Evolutionary conservation across 352 stramenopile genomes (phyloP), one percentile per base, ranked within the genome.

Genomic region (Phytophthora meadii): DNA sequence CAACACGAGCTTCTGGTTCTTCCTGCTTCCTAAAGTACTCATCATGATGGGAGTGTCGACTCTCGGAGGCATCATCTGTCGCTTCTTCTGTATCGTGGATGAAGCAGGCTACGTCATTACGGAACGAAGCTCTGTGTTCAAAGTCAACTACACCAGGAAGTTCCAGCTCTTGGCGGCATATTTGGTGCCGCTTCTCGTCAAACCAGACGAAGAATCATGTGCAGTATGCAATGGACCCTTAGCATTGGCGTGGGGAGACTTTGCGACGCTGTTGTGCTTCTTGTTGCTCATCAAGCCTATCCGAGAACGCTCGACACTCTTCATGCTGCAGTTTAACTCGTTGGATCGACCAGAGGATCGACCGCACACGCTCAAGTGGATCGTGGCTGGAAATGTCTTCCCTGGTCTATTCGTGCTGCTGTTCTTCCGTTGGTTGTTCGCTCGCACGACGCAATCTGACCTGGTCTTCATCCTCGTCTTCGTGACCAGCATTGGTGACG

Each of bases 301-400:
- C 32, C 78, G 87, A 11, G 87, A 95, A 65, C 74, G 75, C 54
- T 88, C 81, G 36, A 92, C 80, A 64, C 83, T 95, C 50, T 92
- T 93, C 65, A 95, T 95, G 87, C 74, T 95, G 48, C 87, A 95
- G 64, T 95, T 95, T 61, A 95, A 95, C 76, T 93, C 84, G 44
- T 65, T 95, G 15, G 87, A 95, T 70, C 81, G 87, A 45, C 87
- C 87, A 6, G 87, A 95, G 40, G 87, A 95, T 54, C 80, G 87
- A 47, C 87, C 87, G 32, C 74, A 92, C 34, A 92, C 83, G 19
- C 74, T 92, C 37, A 83, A 89, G 53, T 92, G 83, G 83, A 92
- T 92, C 66, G 81, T 95, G 24, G 84, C 82, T 3, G 87, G 87
- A 17, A 95, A 95, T 62, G 68, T 92, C 39, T 89, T 90, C 53